Percentiles rank a stretch among this genome's conserved stretches.
phyloP scores from a whole-genome alignment of 768 basidiomycete species.

The Serendipita sp. region DNA sequence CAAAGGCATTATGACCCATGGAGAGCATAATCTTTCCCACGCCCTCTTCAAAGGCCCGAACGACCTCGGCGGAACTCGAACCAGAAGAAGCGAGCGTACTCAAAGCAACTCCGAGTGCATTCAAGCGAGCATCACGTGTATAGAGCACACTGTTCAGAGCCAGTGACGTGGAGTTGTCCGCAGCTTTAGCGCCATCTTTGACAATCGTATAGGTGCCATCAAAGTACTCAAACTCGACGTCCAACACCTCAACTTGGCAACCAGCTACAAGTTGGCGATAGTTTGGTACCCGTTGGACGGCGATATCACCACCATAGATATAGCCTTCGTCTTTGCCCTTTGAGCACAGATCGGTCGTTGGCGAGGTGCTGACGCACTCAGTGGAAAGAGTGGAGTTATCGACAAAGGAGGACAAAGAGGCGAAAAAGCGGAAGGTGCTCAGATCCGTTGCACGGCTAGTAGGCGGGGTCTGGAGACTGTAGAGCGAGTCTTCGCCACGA shows the following conservation, averaged over 20 bases:
- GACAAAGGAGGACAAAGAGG: neutral
- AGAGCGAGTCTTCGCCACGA: neutral
- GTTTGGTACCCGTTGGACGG: neutral
- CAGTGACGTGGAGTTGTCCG: neutral
- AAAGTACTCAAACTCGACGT: constrained; percentile 2
- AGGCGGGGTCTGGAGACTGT: neutral
- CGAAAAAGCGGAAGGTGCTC: neutral
- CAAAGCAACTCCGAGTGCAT: neutral
- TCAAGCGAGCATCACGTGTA: neutral
- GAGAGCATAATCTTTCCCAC: neutral
- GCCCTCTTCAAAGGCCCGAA: neutral
- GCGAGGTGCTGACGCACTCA: neutral
- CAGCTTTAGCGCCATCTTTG: neutral
- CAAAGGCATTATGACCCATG: neutral
- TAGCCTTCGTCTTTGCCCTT: neutral
- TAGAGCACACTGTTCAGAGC: neutral
- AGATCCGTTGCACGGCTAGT: neutral
- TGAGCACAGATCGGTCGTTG: neutral
- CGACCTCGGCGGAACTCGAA: neutral
- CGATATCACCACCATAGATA: neutral
- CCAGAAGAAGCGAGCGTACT: neutral
- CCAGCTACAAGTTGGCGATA: neutral
- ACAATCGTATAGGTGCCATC: neutral
- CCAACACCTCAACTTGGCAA: neutral
- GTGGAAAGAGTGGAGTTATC: neutral